A percentile compares a stretch with the other conserved stretches of the same genome.
These are phyloP conservation scores for Arthroderma sp. DNA, from an alignment of 2,329 filamentous ascomycete genomes.

Conservation along the genomic window DNA sequence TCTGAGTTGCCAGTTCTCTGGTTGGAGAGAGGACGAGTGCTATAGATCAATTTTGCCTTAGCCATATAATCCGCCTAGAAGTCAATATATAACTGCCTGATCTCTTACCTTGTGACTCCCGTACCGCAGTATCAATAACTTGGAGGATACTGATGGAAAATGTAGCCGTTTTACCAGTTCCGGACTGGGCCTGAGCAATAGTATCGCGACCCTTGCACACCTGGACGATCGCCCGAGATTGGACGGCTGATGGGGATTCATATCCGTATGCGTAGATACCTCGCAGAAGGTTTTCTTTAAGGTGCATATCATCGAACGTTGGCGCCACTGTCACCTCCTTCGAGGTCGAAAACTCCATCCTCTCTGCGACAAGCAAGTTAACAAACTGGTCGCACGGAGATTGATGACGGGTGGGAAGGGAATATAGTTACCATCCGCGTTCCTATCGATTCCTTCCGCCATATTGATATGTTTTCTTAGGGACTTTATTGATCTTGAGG, in stretches of 20 bases:
- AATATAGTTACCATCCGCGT: slow-evolving; percentile 50
- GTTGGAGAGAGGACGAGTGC: slow-evolving; percentile 95
- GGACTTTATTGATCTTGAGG: too few species aligned
- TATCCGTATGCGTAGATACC: slow-evolving; percentile 98
- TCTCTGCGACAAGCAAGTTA: slow-evolving; percentile 41
- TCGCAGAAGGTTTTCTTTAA: slow-evolving; percentile 93
- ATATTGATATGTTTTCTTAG: slow-evolving; percentile 40
- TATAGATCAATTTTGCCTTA: slow-evolving; percentile 11
- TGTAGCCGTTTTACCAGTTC: slow-evolving; percentile 98
- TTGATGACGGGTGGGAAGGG: not conserved
- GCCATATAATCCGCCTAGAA: not conserved
- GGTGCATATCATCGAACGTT: slow-evolving; percentile 88
- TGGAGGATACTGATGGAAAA: slow-evolving; percentile 99
- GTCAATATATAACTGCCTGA: not conserved
- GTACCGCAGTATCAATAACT: slow-evolving; percentile 93
- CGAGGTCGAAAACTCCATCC: slow-evolving; percentile 96
- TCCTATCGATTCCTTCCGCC: slow-evolving; percentile 87
- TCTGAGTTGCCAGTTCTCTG: slow-evolving; percentile 96
- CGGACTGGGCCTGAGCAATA: slow-evolving; percentile 96
- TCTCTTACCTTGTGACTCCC: slow-evolving; percentile 61
- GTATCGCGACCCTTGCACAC: slow-evolving; percentile 98
- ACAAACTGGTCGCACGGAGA: slow-evolving; percentile 2
- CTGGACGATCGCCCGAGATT: slow-evolving; percentile 95
- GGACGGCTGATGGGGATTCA: slow-evolving; percentile 92
- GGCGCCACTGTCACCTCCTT: slow-evolving; percentile 91